These are phyloP conservation scores for Pleurostoma richardsiae DNA, from an alignment of 2,329 filamentous ascomycete species.

Conservation along the genomic window DNA sequence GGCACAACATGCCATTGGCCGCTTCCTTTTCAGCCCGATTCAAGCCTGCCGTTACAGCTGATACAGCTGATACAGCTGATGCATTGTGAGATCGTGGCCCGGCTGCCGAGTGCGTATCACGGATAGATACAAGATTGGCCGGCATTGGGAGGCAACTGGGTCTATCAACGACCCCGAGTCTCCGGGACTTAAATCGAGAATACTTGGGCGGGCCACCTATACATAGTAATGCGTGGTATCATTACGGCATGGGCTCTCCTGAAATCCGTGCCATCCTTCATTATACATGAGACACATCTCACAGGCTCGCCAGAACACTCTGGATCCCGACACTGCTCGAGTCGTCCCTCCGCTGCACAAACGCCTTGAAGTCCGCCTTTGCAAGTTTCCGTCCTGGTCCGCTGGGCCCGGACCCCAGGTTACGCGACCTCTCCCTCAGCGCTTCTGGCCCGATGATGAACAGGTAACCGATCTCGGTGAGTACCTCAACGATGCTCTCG, in stretches of 20 bases:
- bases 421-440: conserved; percentile 63
- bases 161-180: no score
- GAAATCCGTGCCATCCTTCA: background rate
- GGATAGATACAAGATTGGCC: no score
- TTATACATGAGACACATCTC: conserved; percentile 5
- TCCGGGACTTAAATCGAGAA: no score
- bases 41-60: no score
- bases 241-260: conserved; percentile 5
- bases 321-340: conserved; percentile 76
- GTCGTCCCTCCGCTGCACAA: conserved; percentile 82
- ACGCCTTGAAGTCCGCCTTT: conserved; percentile 73
- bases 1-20: no score
- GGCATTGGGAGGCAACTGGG: no score
- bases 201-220: no score
- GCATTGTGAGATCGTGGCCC: no score
- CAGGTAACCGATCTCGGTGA: conserved; percentile 89
- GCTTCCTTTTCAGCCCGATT: no score
- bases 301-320: conserved; percentile 67
- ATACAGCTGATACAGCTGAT: no score
- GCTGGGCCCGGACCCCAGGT: conserved; percentile 39
- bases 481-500: conserved; percentile 69
- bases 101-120: no score
- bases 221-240: conserved; percentile 5
- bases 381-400: conserved; percentile 47
- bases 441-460: conserved; percentile 90